Percentiles rank a stretch among this genome's conserved stretches.
Evolutionary conservation across 2,329 filamentous ascomycete genomes (phyloP).

Genomic region (Lecanicillium sp.): DNA sequence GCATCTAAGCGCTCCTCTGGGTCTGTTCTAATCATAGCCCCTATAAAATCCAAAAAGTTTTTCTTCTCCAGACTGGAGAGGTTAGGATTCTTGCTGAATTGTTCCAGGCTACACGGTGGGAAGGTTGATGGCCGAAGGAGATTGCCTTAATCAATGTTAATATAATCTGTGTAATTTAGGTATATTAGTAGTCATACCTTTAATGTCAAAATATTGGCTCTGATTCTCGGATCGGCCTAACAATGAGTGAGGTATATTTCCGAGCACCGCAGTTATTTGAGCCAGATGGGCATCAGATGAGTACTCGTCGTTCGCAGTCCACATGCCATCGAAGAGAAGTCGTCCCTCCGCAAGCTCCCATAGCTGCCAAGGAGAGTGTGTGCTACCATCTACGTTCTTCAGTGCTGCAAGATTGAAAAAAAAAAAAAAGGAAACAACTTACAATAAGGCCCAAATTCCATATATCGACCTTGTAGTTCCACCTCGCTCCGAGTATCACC

Average conservation of each 20-base stretch:
- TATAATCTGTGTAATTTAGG: background rate
- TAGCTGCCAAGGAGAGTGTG: conserved; percentile 15
- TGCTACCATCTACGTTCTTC: background rate
- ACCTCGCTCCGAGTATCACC: conserved; percentile 22
- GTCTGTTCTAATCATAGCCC: conserved; percentile 12
- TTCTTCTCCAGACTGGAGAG: conserved; percentile 8
- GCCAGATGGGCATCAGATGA: conserved; percentile 22
- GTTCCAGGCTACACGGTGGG: conserved; percentile 11
- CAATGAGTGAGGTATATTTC: conserved; percentile 16
- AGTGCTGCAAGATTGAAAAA: background rate
- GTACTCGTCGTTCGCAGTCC: conserved; percentile 18
- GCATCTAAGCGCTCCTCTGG: conserved; percentile 15
- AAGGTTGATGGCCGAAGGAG: conserved; percentile 15
- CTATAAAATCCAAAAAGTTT: conserved; percentile 14
- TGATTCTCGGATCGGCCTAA: conserved; percentile 12
- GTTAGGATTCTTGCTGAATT: conserved; percentile 11
- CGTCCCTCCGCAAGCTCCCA: conserved; percentile 20
- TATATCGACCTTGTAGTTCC: conserved; percentile 22
- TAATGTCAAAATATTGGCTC: conserved; percentile 12
- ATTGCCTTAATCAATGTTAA: conserved; percentile 10
- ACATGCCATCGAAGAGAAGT: conserved; percentile 21
- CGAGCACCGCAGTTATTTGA: conserved; percentile 20
- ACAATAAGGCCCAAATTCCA: conserved; percentile 21
- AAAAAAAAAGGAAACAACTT: background rate
- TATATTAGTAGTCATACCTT: conserved; percentile 4